Evolutionary conservation across 2,329 filamentous ascomycete genomes (phyloP), one percentile per base, ranked within the genome.

Genomic region (Seiridium cupressi): DNA sequence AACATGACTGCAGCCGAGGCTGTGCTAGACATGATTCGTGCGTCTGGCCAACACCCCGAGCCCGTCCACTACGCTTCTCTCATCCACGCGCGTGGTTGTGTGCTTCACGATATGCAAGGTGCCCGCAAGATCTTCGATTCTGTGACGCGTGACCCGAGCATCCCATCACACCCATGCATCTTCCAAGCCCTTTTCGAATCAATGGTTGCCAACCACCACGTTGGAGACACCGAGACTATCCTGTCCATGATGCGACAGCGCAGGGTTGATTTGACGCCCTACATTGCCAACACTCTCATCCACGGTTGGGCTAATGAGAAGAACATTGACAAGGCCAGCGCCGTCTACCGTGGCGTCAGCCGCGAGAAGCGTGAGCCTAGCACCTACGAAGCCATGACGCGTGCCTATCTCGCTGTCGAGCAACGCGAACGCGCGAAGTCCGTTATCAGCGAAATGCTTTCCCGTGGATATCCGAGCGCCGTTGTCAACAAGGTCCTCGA

Each of bases 311-410:
- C 94, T 31, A 84, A 89, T 11, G 90, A 91, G 73, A 89, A 90
- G 76, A 85, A 96, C 64, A 90, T 98, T 49, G 77, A 79, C 62
- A 93, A 92, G 75, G 91, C 93, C 18, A 87, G 89, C 70, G 79
- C 84, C 32, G 88, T 97, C 63, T 99, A 96, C 72, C 84, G 90
- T 61, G 82, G 84, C n/a, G 88, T 99, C 3, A 85, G 88, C 7
- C 84, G 86, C 35, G 84, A 88, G 58, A 93, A 89, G 78, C 89
- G 95, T 60, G 95, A 99, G 79, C 95, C 95, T 3, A 97, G 93
- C 80, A 99, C 95, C 4, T 99, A 99, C 74, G 95, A 99, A 78
- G 93, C 94, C 46, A 99, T 99, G 95, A 97, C 93, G 4, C 86
- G 95, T 51, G 95, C 95, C 1, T 97, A 89, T 77, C 85, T 99